Base-by-base conservation (phyloP, 2,329 filamentous ascomycete species). In the Cercospora sp. region DNA sequence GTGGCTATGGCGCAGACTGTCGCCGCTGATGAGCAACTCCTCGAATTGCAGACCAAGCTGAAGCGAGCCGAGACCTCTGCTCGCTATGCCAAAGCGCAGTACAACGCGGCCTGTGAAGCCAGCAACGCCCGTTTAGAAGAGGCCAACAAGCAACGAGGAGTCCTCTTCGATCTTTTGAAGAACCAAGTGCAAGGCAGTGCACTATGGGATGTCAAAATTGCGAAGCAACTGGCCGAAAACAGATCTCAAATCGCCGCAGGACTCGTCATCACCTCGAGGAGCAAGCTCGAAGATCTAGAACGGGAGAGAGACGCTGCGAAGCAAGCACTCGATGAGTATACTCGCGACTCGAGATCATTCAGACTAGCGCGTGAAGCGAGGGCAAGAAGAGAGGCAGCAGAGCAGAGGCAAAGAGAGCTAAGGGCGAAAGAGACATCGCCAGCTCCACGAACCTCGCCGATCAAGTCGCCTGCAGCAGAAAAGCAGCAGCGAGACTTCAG, bases 211-310 rank as follows among this genome's bases (percentile, higher is more conserved):
- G 48, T 51, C 16, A 36, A 64, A 31, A 57, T 64, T 9, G 62
- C 62, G 12, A 57, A 26, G 36, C 48, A 64, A n/a, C 28, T 64
- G 62, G 62, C 62, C 30, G 62, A 53, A n/a, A 64, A 64, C 33
- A 30, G 62, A 9, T 48, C 51, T 10, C 48, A 64, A 18, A 64
- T 64, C 9, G 45, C 62, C 10, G 62, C 62, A 28, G 48, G 53
- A 4, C 62, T 64, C 10, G 48, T 68, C 28, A 48, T 60, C 33
- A 33, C 40, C n/a, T 28, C 64, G 28, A 40, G 40, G 10, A 61
- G 9, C 26, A 55, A 66, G 58, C 42, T 66, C 13, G 58, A 59
- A 9, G 42, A 45, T 23, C 28, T 55, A 8, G 64, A 64, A 5
- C 30, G 28, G 12, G 48, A 55, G n/a, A 51, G 53, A n/a, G 23